Conservation (phyloP, 106 monocot genomes). For the Acorus calamus region DNA sequence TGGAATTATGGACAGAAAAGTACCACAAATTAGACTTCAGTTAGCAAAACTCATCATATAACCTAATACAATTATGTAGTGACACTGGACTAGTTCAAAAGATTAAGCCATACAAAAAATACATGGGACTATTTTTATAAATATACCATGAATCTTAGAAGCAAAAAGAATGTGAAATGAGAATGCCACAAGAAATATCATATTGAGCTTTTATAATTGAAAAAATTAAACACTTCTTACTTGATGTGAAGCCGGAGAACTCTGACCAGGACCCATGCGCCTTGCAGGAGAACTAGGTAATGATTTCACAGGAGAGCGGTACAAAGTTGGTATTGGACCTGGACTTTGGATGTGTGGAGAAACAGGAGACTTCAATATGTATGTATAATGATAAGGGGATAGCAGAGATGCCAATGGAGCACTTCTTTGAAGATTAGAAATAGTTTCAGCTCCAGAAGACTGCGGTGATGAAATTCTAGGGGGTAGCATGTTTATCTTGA, state of each 20-base stretch:
- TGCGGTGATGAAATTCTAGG: slow-evolving; percentile 22
- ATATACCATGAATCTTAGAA: not conserved
- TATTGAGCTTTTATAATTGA: no score
- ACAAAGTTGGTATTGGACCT: slow-evolving; percentile 3
- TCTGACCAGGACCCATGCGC: not conserved
- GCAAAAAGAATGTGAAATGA: not conserved
- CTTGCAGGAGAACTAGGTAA: slow-evolving; percentile 12
- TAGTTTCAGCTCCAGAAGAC: slow-evolving; percentile 16
- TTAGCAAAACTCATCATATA: no score
- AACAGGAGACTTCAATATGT: slow-evolving; percentile 11
- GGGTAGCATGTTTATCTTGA: slow-evolving; percentile 48
- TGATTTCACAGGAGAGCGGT: slow-evolving; percentile 13
- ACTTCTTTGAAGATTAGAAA: slow-evolving; percentile 20
- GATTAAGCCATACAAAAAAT: no score
- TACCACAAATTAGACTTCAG: no score
- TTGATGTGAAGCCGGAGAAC: slow-evolving; percentile 12
- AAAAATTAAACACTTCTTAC: slow-evolving; percentile 4
- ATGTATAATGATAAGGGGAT: slow-evolving; percentile 22
- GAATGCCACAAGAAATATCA: not conserved
- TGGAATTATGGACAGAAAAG: no score
- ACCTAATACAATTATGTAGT: no score
- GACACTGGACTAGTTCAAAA: no score
- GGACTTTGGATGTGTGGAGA: slow-evolving; percentile 12
- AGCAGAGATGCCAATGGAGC: slow-evolving; percentile 30
- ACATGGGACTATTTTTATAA: no score